Conservation (phyloP, 208 protist genomes). For the Jaenimonas drosophilae region DNA sequence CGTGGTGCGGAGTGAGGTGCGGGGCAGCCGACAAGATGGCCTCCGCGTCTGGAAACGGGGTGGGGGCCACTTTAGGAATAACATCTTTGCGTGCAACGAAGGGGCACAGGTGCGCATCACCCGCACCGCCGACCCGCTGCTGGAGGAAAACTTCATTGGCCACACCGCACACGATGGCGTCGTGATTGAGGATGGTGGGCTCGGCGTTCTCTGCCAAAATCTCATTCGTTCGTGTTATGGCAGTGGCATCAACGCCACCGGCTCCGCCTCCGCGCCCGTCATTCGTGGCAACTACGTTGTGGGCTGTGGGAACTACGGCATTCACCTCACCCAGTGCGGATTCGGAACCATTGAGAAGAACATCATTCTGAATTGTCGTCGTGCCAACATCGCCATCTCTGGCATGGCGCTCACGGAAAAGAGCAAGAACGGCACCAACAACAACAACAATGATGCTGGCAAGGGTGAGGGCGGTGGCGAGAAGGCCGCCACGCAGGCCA, state of each 20-base stretch:
- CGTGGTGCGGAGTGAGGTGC: slow-evolving; percentile 11
- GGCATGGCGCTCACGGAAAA: background rate
- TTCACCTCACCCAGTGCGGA: slow-evolving; percentile 9
- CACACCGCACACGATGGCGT: slow-evolving; percentile 18
- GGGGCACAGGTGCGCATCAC: slow-evolving; percentile 14
- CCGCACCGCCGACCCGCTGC: slow-evolving; percentile 13
- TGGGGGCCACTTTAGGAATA: slow-evolving; percentile 12
- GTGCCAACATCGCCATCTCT: slow-evolving; percentile 10
- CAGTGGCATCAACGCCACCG: slow-evolving; percentile 13
- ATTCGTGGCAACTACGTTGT: slow-evolving; percentile 20
- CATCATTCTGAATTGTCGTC: slow-evolving; percentile 8
- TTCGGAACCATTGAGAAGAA: slow-evolving; percentile 31
- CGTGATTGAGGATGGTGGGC: slow-evolving; percentile 16
- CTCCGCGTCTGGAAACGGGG: slow-evolving; percentile 9
- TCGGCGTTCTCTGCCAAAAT: slow-evolving; percentile 16
- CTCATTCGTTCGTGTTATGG: slow-evolving; percentile 13
- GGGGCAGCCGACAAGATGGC: slow-evolving; percentile 9
- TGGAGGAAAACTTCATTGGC: slow-evolving; percentile 24
- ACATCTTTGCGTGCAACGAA: slow-evolving; percentile 14
- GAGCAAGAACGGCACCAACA: background rate
- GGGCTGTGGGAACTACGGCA: slow-evolving; percentile 11
- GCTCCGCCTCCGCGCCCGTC: slow-evolving; percentile 7
- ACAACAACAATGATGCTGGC: background rate
- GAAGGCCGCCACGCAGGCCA: background rate
- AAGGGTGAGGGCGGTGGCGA: background rate